phyloP scores from a whole-genome alignment of 2,329 filamentous ascomycete genomes.

The Aureobasidium sp. region DNA sequence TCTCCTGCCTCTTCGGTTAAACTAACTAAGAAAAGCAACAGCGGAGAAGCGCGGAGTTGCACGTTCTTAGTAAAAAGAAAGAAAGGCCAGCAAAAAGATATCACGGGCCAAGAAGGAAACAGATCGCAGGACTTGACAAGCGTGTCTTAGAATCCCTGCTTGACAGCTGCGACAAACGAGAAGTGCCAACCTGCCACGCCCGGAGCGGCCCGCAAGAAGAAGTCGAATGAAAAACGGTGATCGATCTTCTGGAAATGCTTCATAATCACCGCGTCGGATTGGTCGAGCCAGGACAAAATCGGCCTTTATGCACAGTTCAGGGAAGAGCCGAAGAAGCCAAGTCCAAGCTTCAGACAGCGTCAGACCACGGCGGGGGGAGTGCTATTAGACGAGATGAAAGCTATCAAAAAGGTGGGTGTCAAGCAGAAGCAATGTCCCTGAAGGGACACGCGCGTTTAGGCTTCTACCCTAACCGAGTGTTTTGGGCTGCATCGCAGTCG shows the following conservation, averaged over 20 bases:
- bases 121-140: background rate
- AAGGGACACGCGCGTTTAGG: background rate
- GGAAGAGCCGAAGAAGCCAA: slow-evolving; percentile 10
- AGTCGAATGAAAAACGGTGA: slow-evolving; percentile 10
- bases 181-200: slow-evolving; percentile 13
- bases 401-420: slow-evolving; percentile 11
- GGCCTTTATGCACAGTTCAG: slow-evolving; percentile 4
- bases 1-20: slow-evolving; percentile 7
- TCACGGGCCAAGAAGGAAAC: background rate
- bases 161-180: slow-evolving; percentile 9
- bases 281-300: background rate
- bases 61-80: background rate
- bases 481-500: background rate
- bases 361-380: slow-evolving; percentile 9
- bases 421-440: slow-evolving; percentile 9
- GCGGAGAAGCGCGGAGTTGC: slow-evolving; percentile 1
- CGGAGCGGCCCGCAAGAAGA: slow-evolving; percentile 14
- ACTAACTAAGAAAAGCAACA: background rate
- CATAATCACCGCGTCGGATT: slow-evolving; percentile 2
- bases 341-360: slow-evolving; percentile 10
- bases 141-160: slow-evolving; percentile 6
- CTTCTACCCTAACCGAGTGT: background rate
- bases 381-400: slow-evolving; percentile 9
- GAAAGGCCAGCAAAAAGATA: background rate
- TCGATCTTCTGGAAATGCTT: slow-evolving; percentile 14